Base-by-base conservation (phyloP, 169 alveolate genomes). In the Besnoitia besnoiti region DNA sequence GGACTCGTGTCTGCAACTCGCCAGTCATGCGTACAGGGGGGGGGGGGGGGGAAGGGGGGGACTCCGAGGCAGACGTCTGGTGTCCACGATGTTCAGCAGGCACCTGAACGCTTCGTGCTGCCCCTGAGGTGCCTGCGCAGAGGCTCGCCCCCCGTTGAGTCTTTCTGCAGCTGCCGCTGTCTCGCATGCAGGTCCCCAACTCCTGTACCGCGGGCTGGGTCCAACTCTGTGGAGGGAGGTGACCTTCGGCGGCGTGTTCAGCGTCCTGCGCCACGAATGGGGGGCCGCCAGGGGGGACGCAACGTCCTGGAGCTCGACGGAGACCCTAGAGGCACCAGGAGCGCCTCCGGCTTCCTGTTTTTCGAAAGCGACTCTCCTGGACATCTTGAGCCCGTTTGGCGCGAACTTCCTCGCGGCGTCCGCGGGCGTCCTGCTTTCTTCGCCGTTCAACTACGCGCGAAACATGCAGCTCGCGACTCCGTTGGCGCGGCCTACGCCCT, bases 381-480 rank as follows among this genome's bases (percentile, higher is more conserved):
- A 73, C 8, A 27, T 35, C 44, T 73, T 24, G 27, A 73, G n/a
- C n/a, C 82, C 82, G 80, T 84, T 91, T 40, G 46, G 50, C 27
- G 50, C 19, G 80, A 91, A 91, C 67, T 75, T 67, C 14, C 19
- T 61, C 8, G 94, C 94, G 3, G 94, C 94, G 10, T 50, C 92
- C 30, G n/a, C 84, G 14, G 94, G 82, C 30, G 94, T 91, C n/a
- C 35, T 61, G 67, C 59, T 61, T 21, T 82, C 94, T 27, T 91
- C 94, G 7, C 94, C 94, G 50, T 49, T 91, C 61, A 91, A 91
- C 47, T 91, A 85, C 37, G 88, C 82, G 5, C 75, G 92, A 39
- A 91, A 84, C 40, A 84, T 91, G 82, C 88, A 91, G 87, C 62
- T 91, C 39, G 80, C 90, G 12, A 67, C 90, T 3, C 85, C 92